These are phyloP conservation scores for Blastocystis sp. DNA, from an alignment of 352 stramenopile species.

Conservation along the genomic window DNA sequence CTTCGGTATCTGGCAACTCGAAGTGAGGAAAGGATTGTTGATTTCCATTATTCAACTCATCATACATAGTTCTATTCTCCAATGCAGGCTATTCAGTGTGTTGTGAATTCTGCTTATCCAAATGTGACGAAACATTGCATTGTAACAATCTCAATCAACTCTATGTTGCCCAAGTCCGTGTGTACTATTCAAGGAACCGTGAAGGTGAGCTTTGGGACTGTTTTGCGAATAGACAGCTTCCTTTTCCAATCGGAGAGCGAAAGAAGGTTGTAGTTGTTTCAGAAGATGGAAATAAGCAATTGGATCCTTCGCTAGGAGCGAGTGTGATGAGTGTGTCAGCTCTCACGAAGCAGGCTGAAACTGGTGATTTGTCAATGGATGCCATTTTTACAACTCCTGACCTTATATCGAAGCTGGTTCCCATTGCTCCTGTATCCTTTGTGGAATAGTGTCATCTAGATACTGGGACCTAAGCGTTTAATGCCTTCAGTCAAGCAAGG, in stretches of 20 bases:
- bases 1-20: background rate
- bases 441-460: background rate
- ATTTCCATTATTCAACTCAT: background rate
- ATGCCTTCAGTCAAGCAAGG: background rate
- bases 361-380: background rate
- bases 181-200: background rate
- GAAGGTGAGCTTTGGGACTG: background rate
- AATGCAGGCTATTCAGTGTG: background rate
- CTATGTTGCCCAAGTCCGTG: background rate
- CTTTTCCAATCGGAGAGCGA: background rate
- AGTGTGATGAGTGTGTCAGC: background rate
- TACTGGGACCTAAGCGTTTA: background rate
- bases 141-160: background rate
- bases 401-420: background rate
- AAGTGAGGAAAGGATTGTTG: background rate
- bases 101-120: background rate
- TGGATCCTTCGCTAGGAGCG: background rate
- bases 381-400: background rate
- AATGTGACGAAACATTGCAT: background rate
- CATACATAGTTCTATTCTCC: constrained; percentile 12
- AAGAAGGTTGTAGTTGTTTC: background rate
- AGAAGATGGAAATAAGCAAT: background rate
- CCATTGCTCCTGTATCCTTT: background rate
- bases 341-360: background rate
- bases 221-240: background rate